These are phyloP conservation scores for Trichoderma hamatum DNA, from an alignment of 2,329 filamentous ascomycete genomes.

Conservation along the genomic window DNA sequence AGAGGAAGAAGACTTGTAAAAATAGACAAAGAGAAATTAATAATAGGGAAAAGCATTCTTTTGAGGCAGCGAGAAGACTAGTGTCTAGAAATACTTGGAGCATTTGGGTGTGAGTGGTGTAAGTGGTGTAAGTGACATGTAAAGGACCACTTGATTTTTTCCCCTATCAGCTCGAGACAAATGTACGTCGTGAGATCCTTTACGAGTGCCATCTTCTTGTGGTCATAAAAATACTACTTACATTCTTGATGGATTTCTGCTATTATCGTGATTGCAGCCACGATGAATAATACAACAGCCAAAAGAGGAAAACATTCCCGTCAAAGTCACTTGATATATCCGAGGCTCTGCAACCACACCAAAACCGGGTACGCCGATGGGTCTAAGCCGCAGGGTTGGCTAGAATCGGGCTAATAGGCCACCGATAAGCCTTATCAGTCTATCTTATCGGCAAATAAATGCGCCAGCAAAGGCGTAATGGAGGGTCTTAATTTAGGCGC, in stretches of 20 bases:
- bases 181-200: not conserved
- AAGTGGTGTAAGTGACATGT: not conserved
- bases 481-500: not conserved
- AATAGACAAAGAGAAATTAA: conserved; percentile 7
- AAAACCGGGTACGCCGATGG: conserved; percentile 8
- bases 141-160: not conserved
- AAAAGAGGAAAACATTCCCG: not conserved
- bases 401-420: conserved; percentile 12
- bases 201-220: not conserved
- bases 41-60: not conserved
- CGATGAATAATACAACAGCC: not conserved
- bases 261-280: not conserved
- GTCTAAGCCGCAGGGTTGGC: conserved; percentile 4
- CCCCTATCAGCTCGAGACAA: not conserved
- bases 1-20: conserved; percentile 62
- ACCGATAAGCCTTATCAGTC: conserved; percentile 10
- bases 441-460: conserved; percentile 24
- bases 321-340: not conserved
- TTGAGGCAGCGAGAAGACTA: not conserved
- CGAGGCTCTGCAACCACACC: not conserved
- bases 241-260: not conserved
- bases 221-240: not conserved
- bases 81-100: not conserved
- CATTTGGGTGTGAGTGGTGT: not conserved
- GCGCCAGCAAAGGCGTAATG: conserved; percentile 62